Conservation (phyloP, 2,329 filamentous ascomycete genomes). For the Pseudogymnoascus sp. region DNA sequence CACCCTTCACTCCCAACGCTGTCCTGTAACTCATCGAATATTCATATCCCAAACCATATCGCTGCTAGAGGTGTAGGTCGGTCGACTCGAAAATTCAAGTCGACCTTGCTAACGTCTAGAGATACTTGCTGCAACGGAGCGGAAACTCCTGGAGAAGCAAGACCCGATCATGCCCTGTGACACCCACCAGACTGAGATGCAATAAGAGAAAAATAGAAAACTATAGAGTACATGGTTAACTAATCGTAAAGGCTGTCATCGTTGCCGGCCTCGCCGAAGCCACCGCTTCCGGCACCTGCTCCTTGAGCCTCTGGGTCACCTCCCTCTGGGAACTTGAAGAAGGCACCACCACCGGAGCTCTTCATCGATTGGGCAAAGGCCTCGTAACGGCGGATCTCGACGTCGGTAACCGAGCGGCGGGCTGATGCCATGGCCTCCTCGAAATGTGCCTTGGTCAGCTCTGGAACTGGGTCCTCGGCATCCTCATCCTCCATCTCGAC, state of each 20-base stretch:
- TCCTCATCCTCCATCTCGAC: conserved; percentile 76
- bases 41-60: conserved; percentile 7
- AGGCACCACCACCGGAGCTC: conserved; percentile 88
- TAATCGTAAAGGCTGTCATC: conserved; percentile 98
- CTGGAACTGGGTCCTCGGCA: conserved; percentile 84
- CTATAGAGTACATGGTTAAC: conserved; percentile 27
- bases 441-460: conserved; percentile 93
- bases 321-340: conserved; percentile 87
- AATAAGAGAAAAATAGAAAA: conserved; percentile 19
- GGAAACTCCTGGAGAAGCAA: neutral
- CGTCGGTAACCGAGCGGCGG: conserved; percentile 86
- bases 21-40: conserved; percentile 5
- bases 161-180: conserved; percentile 9
- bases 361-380: conserved; percentile 99
- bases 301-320: conserved; percentile 60
- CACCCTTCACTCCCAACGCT: conserved; percentile 5
- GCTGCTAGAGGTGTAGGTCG: neutral
- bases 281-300: conserved; percentile 50
- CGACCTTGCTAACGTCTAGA: neutral
- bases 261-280: conserved; percentile 79
- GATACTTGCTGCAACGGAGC: conserved; percentile 1
- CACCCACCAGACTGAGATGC: conserved; percentile 9
- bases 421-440: conserved; percentile 97
- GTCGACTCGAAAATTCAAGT: neutral
- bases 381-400: conserved; percentile 97